Evolutionary conservation across 75 land plant genomes (phyloP), one percentile per base, ranked within the genome.

Genomic region (Ceratopteris richardii): DNA sequence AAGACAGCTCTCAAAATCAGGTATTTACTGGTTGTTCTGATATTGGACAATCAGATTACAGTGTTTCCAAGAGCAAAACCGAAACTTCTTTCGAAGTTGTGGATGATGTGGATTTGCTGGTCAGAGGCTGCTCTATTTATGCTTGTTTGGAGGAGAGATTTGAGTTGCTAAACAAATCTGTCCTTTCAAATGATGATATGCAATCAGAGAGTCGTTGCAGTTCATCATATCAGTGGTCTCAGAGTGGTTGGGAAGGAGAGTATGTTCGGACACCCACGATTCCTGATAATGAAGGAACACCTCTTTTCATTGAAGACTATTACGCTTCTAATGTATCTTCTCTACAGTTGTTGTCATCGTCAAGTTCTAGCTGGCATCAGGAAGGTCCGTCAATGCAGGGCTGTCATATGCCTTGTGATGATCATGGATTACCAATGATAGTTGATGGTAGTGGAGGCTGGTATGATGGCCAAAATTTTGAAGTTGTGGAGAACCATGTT

Each of bases 401-500:
- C 54, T 52, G 28, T 52, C 54, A 24, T 24, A 4, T 5, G 9
- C 28, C 54, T 1, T 11, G 12, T 52, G 54, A 52, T 2, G 28
- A 26, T 26, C 25, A 24, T 52, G 28, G 25, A 2, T 24, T 52
- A 28, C 14, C 25, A 23, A 26, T 3, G 9, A 26, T 28, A 52
- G 54, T 14, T 4, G 64, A 54, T 43, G 65, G 68, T 54, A 65
- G 57, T 16, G 69, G 82, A 79, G 83, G 85, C 24, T 93, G 98
- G 98, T 93, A 89, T 60, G 61, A 56, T 30, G 76, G 74, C 22
- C 46, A 65, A 29, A 29, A 64, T 11, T 54, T 83, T 26, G 64
- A 31, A 22, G 62, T 93, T 60, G 58, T 82, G 14, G 96, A 89
- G 58, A 63, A 88, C 52, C 90, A 93, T 73, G 62, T 85, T 30